A percentile compares a stretch with the other conserved stretches of the same genome.
phyloP scores from a whole-genome alignment of 768 basidiomycete species.

The Naganishia vishniacii region DNA sequence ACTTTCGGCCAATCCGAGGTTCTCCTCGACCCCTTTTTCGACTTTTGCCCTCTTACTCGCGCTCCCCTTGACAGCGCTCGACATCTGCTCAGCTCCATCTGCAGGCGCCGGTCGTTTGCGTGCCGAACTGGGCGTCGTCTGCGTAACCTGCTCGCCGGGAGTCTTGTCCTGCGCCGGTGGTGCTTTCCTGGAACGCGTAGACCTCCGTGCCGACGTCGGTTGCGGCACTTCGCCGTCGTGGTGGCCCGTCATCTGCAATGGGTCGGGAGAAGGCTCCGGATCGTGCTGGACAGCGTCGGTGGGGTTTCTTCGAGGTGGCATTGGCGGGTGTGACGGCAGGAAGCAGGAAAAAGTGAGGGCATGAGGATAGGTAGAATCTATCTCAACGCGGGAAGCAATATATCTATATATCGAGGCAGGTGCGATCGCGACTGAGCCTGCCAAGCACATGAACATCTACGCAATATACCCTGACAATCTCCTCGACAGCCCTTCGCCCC shows the following conservation, averaged over 20 bases:
- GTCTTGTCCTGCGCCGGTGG: too few species aligned
- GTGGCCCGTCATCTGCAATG: constrained; percentile 1
- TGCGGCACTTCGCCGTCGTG: not conserved
- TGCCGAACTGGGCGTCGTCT: not conserved
- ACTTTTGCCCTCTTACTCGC: constrained; percentile 9
- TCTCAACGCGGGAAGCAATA: not conserved
- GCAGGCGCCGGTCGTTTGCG: not conserved
- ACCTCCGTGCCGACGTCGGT: constrained; percentile 2
- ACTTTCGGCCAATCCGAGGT: too few species aligned
- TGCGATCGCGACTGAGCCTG: constrained; percentile 8
- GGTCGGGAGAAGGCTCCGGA: constrained; percentile 6
- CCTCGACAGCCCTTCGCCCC: too few species aligned
- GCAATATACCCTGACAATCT: too few species aligned
- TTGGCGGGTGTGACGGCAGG: not conserved
- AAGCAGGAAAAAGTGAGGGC: too few species aligned
- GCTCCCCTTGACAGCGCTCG: not conserved
- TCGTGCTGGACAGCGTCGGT: not conserved
- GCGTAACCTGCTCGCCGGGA: too few species aligned
- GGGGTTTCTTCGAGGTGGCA: constrained; percentile 5
- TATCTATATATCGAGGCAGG: not conserved
- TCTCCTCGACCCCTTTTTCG: not conserved
- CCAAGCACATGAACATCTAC: too few species aligned
- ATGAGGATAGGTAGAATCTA: constrained; percentile 1
- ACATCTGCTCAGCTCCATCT: not conserved
- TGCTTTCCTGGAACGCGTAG: not conserved